phyloP scores from a whole-genome alignment of 2,329 filamentous ascomycete species.

The Penicillium olsonii region DNA sequence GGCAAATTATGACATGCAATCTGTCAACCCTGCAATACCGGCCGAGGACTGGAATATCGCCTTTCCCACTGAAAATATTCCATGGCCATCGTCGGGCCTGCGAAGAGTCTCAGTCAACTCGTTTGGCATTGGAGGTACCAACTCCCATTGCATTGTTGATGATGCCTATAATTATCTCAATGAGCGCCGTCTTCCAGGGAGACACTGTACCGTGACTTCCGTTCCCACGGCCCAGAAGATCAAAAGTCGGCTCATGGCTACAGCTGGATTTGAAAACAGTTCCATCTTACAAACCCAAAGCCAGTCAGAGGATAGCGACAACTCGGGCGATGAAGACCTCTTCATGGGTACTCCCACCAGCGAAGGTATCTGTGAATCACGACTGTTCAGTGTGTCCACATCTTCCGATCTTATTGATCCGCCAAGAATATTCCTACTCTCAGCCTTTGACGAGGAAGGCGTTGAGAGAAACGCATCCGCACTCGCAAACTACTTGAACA shows the following conservation, averaged over 20 bases:
- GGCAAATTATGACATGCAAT: slow-evolving; percentile 46
- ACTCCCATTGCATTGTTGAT: slow-evolving; percentile 37
- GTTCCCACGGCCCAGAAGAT: slow-evolving; percentile 4
- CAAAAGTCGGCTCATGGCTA: background rate
- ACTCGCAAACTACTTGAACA: slow-evolving; percentile 16
- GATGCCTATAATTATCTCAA: slow-evolving; percentile 27
- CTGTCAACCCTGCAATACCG: slow-evolving; percentile 40
- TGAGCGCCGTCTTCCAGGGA: slow-evolving; percentile 9
- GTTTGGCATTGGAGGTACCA: slow-evolving; percentile 41
- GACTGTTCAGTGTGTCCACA: background rate
- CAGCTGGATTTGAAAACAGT: background rate
- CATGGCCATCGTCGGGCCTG: slow-evolving; percentile 29
- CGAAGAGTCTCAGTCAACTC: slow-evolving; percentile 36
- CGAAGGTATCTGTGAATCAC: slow-evolving; percentile 10
- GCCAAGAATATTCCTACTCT: slow-evolving; percentile 16
- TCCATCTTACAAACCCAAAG: background rate
- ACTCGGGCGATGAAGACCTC: slow-evolving; percentile 1
- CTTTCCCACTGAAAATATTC: slow-evolving; percentile 23
- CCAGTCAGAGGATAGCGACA: slow-evolving; percentile 13
- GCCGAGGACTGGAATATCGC: slow-evolving; percentile 36
- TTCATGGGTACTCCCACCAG: slow-evolving; percentile 17
- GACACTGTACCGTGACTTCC: slow-evolving; percentile 12
- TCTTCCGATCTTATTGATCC: background rate
- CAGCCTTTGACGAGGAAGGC: slow-evolving; percentile 28
- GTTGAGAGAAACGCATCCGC: slow-evolving; percentile 21